Percentiles rank a stretch among this genome's conserved stretches.
Conservation (phyloP, 768 basidiomycete genomes). For the Leucogyrophana mollusca region DNA sequence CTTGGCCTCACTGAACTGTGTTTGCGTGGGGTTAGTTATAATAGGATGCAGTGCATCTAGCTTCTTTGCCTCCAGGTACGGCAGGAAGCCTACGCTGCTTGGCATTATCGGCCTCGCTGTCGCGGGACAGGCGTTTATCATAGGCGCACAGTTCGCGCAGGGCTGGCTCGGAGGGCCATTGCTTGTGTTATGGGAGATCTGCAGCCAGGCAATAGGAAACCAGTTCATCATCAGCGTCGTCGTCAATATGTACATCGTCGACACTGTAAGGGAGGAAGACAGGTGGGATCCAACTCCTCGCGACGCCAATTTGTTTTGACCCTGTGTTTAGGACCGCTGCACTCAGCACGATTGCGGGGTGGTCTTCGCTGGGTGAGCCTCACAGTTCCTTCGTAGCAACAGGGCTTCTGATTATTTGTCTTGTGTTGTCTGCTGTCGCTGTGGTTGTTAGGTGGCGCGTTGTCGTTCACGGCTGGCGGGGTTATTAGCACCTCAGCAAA, state of each 20-base stretch:
- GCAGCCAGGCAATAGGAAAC: conserved; percentile 13
- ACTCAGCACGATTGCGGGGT: conserved; percentile 26
- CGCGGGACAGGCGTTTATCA: conserved; percentile 12
- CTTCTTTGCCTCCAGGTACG: conserved; percentile 22
- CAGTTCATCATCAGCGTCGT: conserved; percentile 14
- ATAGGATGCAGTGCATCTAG: conserved; percentile 19
- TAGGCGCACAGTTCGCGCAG: conserved; percentile 15
- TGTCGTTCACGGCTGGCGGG: conserved; percentile 30
- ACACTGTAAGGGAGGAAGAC: conserved; percentile 19
- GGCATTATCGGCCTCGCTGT: conserved; percentile 8
- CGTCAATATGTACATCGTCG: conserved; percentile 27
- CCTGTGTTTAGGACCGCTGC: conserved; percentile 21
- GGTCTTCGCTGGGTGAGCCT: conserved; percentile 24
- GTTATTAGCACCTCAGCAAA: conserved; percentile 23
- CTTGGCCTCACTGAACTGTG: conserved; percentile 4
- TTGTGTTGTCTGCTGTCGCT: background rate
- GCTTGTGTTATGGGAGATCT: conserved; percentile 16
- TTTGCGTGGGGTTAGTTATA: conserved; percentile 15
- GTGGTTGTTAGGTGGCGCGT: conserved; percentile 17
- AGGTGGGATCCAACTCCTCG: conserved; percentile 15
- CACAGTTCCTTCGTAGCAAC: background rate
- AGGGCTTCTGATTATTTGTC: background rate
- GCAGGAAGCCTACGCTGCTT: conserved; percentile 23
- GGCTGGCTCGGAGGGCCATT: conserved; percentile 11
- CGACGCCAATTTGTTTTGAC: background rate